Evolutionary conservation across 768 basidiomycete genomes (phyloP), one percentile per base, ranked within the genome.

Genomic region (Russula foetens): DNA sequence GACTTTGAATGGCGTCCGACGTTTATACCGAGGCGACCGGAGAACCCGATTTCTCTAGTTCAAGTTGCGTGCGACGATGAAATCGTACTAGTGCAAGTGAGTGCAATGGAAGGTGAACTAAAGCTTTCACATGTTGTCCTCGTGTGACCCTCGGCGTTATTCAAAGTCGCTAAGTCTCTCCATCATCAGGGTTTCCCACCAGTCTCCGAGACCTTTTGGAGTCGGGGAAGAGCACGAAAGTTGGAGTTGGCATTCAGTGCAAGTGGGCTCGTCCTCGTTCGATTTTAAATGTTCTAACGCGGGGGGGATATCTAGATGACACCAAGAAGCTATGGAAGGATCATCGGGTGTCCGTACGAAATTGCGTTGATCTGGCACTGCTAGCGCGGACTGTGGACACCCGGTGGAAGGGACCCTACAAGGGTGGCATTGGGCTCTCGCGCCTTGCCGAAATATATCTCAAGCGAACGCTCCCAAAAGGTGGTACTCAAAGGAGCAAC

Each of bases 1-100:
- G 90, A 92, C 68, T 75, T 89, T 39, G 90, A 92, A 71, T 92
- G 90, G 89, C 82, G 79, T 61, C 90, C 90, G 0, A 81, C 67
- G 21, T 83, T 72, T 66, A 63, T 65, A 48, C 84, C 81, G 67
- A 82, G 84, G 21, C 68, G 71, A 26, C 67, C 72, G 28, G 80
- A 84, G 70, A 87, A 91, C 67, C 85, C 78, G 24, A 84, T 88
- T 21, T 83, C 90, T 3, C 77, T 92, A 24, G 77, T 92, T 4
- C 90, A 92, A 69, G 78, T 92, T 19, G 85, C 88, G 2, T 82
- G 76, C 63, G 67, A 72, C 4, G 69, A 81, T 4, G 74, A 70
- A 14, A 80, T 89, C 24, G 71, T 86, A 28, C 80, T 92, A 4
- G 69, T 90, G 7, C 90, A 92, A 63, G 67, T 91, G 54, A 79